phyloP scores from a whole-genome alignment of 495 filamentous ascomycete species.

The Xylaria bambusicola region DNA sequence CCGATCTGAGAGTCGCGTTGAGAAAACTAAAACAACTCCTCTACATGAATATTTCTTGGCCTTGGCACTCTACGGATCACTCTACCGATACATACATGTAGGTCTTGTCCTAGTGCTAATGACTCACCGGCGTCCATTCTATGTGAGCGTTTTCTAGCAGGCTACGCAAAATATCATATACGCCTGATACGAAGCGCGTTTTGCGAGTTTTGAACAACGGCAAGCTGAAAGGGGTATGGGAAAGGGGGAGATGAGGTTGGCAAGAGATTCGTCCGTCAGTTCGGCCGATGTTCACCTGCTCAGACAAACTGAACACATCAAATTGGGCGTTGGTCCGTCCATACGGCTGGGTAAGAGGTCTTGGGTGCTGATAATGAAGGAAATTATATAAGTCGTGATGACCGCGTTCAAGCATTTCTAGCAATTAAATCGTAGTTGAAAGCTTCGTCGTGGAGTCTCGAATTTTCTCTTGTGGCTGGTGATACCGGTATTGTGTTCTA shows the following conservation, averaged over 20 bases:
- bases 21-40: neutral
- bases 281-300: conserved; percentile 4
- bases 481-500: neutral
- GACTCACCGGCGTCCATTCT: too few relatives aligned
- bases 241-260: neutral
- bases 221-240: neutral
- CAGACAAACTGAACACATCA: neutral
- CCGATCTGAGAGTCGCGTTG: too few relatives aligned
- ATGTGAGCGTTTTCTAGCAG: neutral
- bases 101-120: too few relatives aligned
- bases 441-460: neutral
- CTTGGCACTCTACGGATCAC: conserved; percentile 8
- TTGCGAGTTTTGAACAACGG: neutral
- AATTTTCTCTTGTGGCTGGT: neutral
- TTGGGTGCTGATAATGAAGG: too few relatives aligned
- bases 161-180: neutral
- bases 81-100: too few relatives aligned
- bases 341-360: neutral
- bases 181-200: neutral
- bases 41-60: neutral
- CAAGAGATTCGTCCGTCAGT: neutral
- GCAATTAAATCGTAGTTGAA: neutral
- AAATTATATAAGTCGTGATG: conserved; percentile 1
- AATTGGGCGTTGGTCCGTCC: conserved; percentile 2
- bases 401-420: neutral